A percentile compares a stretch with the other conserved stretches of the same genome.
Conservation (phyloP, 2,329 filamentous ascomycete genomes). For the Ophiocordyceps robertsii region DNA sequence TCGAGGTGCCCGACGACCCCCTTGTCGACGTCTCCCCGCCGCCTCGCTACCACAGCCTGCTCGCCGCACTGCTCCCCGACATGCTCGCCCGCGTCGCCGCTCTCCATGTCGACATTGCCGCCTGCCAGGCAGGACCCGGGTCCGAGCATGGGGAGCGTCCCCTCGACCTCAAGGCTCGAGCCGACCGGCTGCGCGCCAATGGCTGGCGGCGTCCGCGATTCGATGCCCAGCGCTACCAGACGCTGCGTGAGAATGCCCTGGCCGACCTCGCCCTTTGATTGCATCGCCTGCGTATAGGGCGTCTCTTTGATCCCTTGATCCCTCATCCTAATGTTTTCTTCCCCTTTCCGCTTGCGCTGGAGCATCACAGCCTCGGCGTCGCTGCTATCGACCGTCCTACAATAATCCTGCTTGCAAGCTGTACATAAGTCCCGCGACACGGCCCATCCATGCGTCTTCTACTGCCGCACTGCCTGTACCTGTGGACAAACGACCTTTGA, state of each 20-base stretch:
- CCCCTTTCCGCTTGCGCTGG: too few species aligned
- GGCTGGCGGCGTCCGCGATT: conserved; percentile 45
- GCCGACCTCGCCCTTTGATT: conserved; percentile 26
- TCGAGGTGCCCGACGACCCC: conserved; percentile 13
- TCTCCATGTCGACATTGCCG: conserved; percentile 25
- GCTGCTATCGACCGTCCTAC: too few species aligned
- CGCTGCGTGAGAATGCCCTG: conserved; percentile 35
- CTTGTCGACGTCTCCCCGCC: conserved; percentile 29
- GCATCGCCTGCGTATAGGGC: too few species aligned
- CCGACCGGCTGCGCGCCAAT: conserved; percentile 37
- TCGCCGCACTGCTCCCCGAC: conserved; percentile 33
- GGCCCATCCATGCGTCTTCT: too few species aligned
- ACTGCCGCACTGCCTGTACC: background rate
- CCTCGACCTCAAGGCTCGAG: conserved; percentile 33
- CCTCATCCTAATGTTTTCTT: too few species aligned
- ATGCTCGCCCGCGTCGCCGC: conserved; percentile 32
- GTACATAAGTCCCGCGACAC: too few species aligned
- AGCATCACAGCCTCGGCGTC: too few species aligned
- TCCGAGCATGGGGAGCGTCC: conserved; percentile 17
- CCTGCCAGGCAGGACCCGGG: conserved; percentile 11
- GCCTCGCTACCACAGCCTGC: conserved; percentile 34
- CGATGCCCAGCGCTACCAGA: conserved; percentile 37
- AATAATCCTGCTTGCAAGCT: too few species aligned
- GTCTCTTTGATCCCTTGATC: too few species aligned
- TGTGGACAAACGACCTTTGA: background rate